Evolutionary conservation across 106 monocot genomes (phyloP).

Genomic region (Alisma plantagoaquatica): DNA sequence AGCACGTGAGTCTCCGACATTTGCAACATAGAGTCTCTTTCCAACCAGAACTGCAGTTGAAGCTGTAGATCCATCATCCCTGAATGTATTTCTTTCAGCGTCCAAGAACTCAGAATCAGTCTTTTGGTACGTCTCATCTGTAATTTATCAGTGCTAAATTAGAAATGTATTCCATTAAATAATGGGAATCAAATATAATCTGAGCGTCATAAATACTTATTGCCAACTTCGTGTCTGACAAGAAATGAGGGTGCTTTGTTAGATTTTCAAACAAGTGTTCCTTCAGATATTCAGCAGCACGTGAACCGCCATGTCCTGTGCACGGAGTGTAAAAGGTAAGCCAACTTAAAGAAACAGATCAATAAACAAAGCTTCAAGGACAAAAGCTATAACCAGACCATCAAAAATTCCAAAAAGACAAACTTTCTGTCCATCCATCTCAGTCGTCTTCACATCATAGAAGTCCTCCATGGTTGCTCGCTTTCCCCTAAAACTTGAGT

Average conservation of each 20-base stretch:
- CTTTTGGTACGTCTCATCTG: constrained; percentile 79
- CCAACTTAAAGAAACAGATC: background rate
- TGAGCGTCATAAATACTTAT: constrained; percentile 37
- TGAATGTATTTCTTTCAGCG: constrained; percentile 48
- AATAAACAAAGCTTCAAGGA: background rate
- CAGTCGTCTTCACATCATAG: constrained; percentile 54
- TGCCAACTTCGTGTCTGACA: constrained; percentile 69
- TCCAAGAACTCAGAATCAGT: constrained; percentile 88
- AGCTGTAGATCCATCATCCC: constrained; percentile 97
- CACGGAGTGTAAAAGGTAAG: background rate
- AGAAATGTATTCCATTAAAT: background rate
- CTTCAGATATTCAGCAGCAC: constrained; percentile 93
- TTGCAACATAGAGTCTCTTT: constrained; percentile 81
- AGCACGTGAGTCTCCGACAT: constrained; percentile 96
- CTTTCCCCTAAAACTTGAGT: constrained; percentile 69
- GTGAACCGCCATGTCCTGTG: constrained; percentile 88
- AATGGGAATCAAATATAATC: background rate
- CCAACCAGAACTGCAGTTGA: constrained; percentile 83
- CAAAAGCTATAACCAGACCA: constrained; percentile 28
- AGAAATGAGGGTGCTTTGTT: constrained; percentile 72
- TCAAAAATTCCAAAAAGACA: constrained; percentile 86
- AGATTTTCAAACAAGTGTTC: constrained; percentile 88
- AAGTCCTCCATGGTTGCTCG: constrained; percentile 83
- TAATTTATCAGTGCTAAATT: background rate
- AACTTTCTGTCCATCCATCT: constrained; percentile 45